Evolutionary conservation across 176 grass and related monocot species (phyloP).

Genomic region (Alloteropsis semialata): DNA sequence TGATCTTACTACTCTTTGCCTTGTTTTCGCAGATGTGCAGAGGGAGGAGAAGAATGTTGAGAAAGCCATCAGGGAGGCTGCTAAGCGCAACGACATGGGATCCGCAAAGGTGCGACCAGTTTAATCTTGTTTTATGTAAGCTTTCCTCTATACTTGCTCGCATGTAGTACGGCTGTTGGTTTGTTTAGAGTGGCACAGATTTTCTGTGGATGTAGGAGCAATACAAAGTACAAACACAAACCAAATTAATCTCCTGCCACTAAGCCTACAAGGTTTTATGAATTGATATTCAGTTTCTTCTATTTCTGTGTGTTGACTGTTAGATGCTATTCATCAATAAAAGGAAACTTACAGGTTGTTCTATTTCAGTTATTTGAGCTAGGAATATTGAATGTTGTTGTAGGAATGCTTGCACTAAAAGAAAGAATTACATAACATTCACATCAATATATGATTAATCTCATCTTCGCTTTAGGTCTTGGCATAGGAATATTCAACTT

Average conservation of each 20-base stretch:
- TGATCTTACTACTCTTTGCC: background rate
- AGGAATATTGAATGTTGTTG: background rate
- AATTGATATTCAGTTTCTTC: background rate
- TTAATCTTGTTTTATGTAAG: background rate
- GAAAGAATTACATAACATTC: background rate
- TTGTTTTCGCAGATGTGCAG: conserved; percentile 60
- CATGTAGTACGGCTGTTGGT: background rate
- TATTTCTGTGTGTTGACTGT: background rate
- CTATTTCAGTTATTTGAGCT: background rate
- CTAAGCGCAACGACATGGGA: conserved; percentile 89
- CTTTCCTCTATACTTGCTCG: background rate
- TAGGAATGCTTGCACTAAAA: background rate
- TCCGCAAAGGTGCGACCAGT: conserved; percentile 63
- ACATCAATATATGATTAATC: background rate
- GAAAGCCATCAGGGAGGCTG: conserved; percentile 85
- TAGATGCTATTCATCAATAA: background rate
- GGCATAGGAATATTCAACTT: background rate
- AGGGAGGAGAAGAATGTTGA: conserved; percentile 92
- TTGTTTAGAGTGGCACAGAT: background rate
- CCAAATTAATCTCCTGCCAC: background rate
- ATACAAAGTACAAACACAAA: background rate
- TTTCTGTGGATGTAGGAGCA: background rate
- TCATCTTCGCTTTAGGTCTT: background rate
- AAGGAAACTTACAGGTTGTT: background rate
- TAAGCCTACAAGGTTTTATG: background rate